Evolutionary conservation across 2,329 filamentous ascomycete species (phyloP), one percentile per base, ranked within the genome.

Genomic region (Neonectria hederae): DNA sequence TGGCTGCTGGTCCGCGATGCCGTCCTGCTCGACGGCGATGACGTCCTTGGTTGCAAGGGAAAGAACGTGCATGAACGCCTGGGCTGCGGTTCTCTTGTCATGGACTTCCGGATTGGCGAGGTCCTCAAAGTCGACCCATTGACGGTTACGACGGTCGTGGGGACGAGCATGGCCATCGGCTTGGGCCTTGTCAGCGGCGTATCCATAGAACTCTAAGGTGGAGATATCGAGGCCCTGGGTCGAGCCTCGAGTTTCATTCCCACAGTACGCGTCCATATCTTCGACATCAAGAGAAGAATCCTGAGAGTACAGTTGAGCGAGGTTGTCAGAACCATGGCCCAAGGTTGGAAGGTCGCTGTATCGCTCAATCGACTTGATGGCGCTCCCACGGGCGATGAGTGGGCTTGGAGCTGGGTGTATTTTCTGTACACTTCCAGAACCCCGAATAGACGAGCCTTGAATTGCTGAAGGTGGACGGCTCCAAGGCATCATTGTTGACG

Each of bases 51-150:
- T 93, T 6, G 87, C 89, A 46, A 96, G 83, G 11, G 86, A 83
- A 14, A 97, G 84, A 2, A 92, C 83, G 75, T 96, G 92, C 79
- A 91, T 87, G 74, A 93, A 90, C 0, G 89, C 92, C 76, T 94
- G 91, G 2, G 91, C 89, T 9, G 90, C 92, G 13, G 93, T 88
- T 30, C 87, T 80, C 38, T 82, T 84, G 30, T 86, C 87, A 45
- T 81, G 79, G 51, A 82, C 78, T 10, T 74, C 74, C 0, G 88
- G 85, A n/a, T 87, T 83, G 48, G 96, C 87, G 10, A 97, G 79
- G 53, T 88, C 81, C 49, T 90, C 87, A 73, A 97, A 97, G 0
- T 84, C 80, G 45, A 96, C 81, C 78, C 83, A 87, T 17, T 74
- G 77, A 11, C 78, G 76, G 45, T 68, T 65, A 6, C 75, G 72